A percentile compares a stretch with the other conserved stretches of the same genome.
These are phyloP conservation scores for Elaeis oleifera DNA, from an alignment of 202 grass and related monocot species.

Conservation along the genomic window DNA sequence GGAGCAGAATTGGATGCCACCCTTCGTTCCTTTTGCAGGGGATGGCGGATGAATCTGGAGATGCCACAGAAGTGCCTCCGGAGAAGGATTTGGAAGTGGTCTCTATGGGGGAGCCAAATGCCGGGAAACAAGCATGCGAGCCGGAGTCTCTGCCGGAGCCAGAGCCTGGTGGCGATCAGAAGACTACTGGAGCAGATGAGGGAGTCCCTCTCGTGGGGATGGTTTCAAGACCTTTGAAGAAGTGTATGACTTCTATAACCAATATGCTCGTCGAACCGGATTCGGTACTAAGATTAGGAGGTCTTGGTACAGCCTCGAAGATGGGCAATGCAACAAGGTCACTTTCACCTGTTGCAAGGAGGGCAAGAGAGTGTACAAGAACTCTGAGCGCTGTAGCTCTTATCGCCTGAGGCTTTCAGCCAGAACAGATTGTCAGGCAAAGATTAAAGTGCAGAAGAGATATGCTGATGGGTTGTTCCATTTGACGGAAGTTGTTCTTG, in stretches of 20 bases:
- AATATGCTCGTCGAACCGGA: slow-evolving; percentile 3
- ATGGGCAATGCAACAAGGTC: slow-evolving; percentile 9
- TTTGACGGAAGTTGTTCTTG: slow-evolving; percentile 13
- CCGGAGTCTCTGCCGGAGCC: neutral
- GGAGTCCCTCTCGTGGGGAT: neutral
- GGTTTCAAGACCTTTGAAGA: slow-evolving; percentile 8
- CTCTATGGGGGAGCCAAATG: neutral
- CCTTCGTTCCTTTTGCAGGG: neutral
- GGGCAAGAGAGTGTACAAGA: slow-evolving; percentile 14
- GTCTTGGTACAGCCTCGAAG: slow-evolving; percentile 14
- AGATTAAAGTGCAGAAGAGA: slow-evolving; percentile 12
- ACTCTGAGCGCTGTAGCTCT: slow-evolving; percentile 8
- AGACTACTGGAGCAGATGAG: neutral
- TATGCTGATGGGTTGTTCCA: slow-evolving; percentile 8
- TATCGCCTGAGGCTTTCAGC: slow-evolving; percentile 4
- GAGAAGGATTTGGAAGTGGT: neutral
- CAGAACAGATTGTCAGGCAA: slow-evolving; percentile 4
- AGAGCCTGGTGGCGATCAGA: slow-evolving; percentile 5
- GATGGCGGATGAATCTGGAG: slow-evolving; percentile 2
- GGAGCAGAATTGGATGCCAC: no score
- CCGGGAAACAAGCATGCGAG: neutral
- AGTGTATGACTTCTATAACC: slow-evolving; percentile 9
- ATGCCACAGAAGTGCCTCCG: neutral
- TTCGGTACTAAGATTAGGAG: slow-evolving; percentile 9
- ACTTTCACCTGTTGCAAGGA: slow-evolving; percentile 13